Evolutionary conservation across 371 early-diverging fungal genomes (phyloP), one percentile per base, ranked within the genome.

Genomic region (Conidiobolus coronatus): DNA sequence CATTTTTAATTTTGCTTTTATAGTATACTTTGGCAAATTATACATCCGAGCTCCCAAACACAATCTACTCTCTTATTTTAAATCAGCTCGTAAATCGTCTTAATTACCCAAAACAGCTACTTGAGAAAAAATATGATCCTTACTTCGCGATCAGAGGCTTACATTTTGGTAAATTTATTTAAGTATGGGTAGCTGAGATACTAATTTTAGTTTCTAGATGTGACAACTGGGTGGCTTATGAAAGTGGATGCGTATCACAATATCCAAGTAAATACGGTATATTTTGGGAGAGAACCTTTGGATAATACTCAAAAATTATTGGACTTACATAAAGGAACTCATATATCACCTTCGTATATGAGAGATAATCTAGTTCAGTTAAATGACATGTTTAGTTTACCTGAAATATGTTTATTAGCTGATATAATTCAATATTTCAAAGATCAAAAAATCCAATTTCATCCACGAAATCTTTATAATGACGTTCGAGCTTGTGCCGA

Each of bases 11-110:
- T 42, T 13, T n/a, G 2, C 14, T n/a, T 17, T 42, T 4, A 18
- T 50, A 75, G 67, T 76, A 73, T 55, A 76, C 74, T 6, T 50
- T 76, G 15, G 74, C 77, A 15, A 65, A 65, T 40, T 76, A 76
- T 44, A 70, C 71, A 1, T 59, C 65, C 34, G 60, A 63, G 43
- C 48, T 76, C 15, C 67, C 71, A 0, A 55, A 59, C 20, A 67
- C 66, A 0, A 76, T 76, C 19, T 76, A 72, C 41, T 60, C 65
- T 34, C 65, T 71, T 48, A 47, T 76, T 9, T 57, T 66, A 23
- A 68, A 70, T 43, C 62, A 66, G 14, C 50, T 77, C 14, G 67
- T 77, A 3, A 60, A 65, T 35, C 51, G 66, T 18, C 52, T 74
- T 40, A 60, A 61, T 18, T 77, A 74, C 54, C 73, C 77, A 19